A percentile compares a stretch with the other conserved stretches of the same genome.
phyloP scores from a whole-genome alignment of 2,329 filamentous ascomycete genomes.

The Aaosphaeria pasadenensis region DNA sequence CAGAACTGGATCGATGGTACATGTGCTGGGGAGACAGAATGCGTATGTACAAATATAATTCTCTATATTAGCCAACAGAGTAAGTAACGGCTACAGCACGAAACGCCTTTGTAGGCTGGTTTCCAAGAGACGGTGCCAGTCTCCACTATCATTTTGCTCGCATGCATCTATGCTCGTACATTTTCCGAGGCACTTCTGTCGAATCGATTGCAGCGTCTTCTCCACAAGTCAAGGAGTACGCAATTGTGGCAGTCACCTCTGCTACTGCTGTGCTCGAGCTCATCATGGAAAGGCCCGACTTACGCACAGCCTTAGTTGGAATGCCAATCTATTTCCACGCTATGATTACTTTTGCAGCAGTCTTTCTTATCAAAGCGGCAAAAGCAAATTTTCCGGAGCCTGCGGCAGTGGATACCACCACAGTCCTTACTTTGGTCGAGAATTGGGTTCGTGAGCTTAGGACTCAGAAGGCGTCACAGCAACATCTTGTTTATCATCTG shows the following conservation, averaged over 20 bases:
- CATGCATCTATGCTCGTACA: neutral
- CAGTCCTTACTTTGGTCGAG: neutral
- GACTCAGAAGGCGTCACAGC: neutral
- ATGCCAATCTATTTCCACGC: neutral
- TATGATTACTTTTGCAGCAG: neutral
- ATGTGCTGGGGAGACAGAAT: neutral
- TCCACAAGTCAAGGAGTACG: neutral
- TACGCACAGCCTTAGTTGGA: neutral
- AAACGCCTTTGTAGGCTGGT: neutral
- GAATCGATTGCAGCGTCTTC: neutral
- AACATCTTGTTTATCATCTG: neutral
- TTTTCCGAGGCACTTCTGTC: neutral
- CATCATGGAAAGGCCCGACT: neutral
- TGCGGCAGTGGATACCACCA: neutral
- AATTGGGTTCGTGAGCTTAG: neutral
- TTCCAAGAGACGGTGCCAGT: neutral
- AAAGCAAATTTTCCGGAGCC: neutral
- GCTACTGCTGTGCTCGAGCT: neutral
- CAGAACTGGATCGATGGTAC: neutral
- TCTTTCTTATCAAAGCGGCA: neutral
- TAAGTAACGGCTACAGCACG: neutral
- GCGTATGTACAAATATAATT: neutral
- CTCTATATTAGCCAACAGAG: neutral
- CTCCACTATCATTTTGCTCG: neutral
- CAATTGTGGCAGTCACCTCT: neutral